Base-by-base conservation (phyloP, 2,329 filamentous ascomycete genomes). In the Exophiala sp. region DNA sequence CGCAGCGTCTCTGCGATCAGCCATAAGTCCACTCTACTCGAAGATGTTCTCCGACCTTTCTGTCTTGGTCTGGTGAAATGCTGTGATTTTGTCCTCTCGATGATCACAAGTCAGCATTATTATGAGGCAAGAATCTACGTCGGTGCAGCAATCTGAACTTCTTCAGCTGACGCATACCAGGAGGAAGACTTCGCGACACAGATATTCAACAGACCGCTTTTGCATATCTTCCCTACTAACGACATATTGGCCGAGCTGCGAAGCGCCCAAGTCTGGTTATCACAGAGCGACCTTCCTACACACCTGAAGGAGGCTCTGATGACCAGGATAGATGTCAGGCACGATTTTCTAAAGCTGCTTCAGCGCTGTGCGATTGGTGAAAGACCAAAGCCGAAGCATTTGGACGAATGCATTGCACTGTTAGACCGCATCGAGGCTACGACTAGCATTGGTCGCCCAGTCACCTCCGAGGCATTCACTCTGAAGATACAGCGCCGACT, bases 101-200 rank as follows among this genome's bases (percentile, higher is more conserved):
- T 85, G 42, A 86, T 97, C 58, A 85, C 84, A 50, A 79, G 79
- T n/a, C 89, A 96, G 68, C 87, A 95, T 63, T 96, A 87, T 67
- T 97, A 92, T 64, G 94, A 99, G 80, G 88, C 88, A 69, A 59
- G 75, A 68, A 29, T 29, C 34, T 46, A 29, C 7, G 24, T 43
- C 52, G 58, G 38, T 47, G 35, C 18, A 36, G 43, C 24, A 34
- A 18, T n/a, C 20, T 18, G 16, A 21, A 8, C 6, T 32, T 36
- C 39, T 5, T 18, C 11, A 12, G 33, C 53, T 55, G 14, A 54
- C 14, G 7, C 21, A 48, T 9, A 50, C 41, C 61, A 92, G 86
- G 94, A 99, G 72, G 94, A 99, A 71, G 94, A 99, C 66, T 96
- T 99, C 67, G 89, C 95, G 16, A 91, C 90, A 5, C 91, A 95